Base-by-base conservation (phyloP, 805 yeast species). In the Saccharomyces kudriavzevii region DNA sequence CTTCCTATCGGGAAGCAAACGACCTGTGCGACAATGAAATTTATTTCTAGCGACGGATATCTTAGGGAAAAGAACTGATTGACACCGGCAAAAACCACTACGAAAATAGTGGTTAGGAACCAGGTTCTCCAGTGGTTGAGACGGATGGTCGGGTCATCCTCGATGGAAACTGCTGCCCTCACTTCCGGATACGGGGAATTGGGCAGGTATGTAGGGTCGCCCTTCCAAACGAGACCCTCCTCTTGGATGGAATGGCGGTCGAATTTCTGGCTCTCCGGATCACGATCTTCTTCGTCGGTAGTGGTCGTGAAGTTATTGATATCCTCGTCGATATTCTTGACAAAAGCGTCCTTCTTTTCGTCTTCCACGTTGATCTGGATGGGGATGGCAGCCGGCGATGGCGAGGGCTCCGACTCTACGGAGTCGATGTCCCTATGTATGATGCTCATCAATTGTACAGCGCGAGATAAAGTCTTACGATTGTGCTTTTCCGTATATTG, bases 61-160 rank as follows among this genome's bases (percentile, higher is more conserved):
- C 82, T 79, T 55, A 80, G 64, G 5, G 81, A 74, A 59, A 81
- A 81, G 60, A 80, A 78, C 55, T 79, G 74, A 65, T 81, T 81
- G 59, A 80, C 76, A 57, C 75, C 84, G 53, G 82, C 78, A 56
- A 84, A 83, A 47, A 81, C 67, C 22, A 80, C 72, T 43, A 79
- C 75, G 65, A 80, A 77, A 10, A 78, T 59, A 27, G 80, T 65
- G 25, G 79, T 80, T 53, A 80, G 58, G 47, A 74, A 65, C 83
- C 83, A 80, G 52, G 80, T 77, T 70, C 84, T 75, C 67, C 81
- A 70, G 49, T 82, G 80, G 59, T 78, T 79, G 55, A 78, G 76
- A 5, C 74, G 74, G 22, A 78, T 63, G 3, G 73, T 57, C 0
- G 77, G 75, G 64, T 81, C 84, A 62, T 80, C 85, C 9, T 69